Conservation (phyloP, 192 early-diverging fungal species). For the Backusella psychrophila region DNA sequence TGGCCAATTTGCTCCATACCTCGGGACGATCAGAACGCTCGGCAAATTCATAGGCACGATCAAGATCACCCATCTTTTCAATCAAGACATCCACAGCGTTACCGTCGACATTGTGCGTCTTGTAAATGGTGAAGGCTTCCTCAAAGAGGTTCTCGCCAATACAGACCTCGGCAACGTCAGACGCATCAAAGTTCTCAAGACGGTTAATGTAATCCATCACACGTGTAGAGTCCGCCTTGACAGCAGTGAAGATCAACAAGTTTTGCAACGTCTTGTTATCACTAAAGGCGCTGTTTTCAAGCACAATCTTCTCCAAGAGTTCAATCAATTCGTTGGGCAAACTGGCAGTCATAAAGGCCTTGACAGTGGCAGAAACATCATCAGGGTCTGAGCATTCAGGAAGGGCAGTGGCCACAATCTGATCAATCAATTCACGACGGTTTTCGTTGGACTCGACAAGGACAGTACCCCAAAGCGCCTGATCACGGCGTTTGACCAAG, state of each 20-base stretch:
- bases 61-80: slow-evolving; percentile 88
- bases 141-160: slow-evolving; percentile 87
- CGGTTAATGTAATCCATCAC: slow-evolving; percentile 97
- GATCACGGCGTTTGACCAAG: slow-evolving; percentile 85
- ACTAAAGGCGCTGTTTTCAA: slow-evolving; percentile 89
- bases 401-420: slow-evolving; percentile 87
- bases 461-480: slow-evolving; percentile 82
- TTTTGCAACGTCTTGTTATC: slow-evolving; percentile 98
- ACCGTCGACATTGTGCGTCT: slow-evolving; percentile 88
- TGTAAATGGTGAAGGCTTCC: slow-evolving; percentile 96
- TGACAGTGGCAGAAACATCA: slow-evolving; percentile 96
- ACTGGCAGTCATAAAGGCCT: slow-evolving; percentile 97
- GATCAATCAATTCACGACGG: slow-evolving; percentile 90
- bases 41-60: slow-evolving; percentile 96
- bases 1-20: slow-evolving; percentile 94
- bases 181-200: slow-evolving; percentile 94
- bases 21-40: slow-evolving; percentile 88
- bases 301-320: slow-evolving; percentile 93
- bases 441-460: slow-evolving; percentile 77
- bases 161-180: slow-evolving; percentile 96
- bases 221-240: slow-evolving; percentile 88
- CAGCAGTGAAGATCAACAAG: slow-evolving; percentile 94
- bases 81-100: slow-evolving; percentile 91
- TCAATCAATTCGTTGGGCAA: slow-evolving; percentile 97
- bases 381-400: slow-evolving; percentile 96